These are phyloP conservation scores for Linnemannia zychae DNA, from an alignment of 192 early-diverging fungal species.

Conservation along the genomic window DNA sequence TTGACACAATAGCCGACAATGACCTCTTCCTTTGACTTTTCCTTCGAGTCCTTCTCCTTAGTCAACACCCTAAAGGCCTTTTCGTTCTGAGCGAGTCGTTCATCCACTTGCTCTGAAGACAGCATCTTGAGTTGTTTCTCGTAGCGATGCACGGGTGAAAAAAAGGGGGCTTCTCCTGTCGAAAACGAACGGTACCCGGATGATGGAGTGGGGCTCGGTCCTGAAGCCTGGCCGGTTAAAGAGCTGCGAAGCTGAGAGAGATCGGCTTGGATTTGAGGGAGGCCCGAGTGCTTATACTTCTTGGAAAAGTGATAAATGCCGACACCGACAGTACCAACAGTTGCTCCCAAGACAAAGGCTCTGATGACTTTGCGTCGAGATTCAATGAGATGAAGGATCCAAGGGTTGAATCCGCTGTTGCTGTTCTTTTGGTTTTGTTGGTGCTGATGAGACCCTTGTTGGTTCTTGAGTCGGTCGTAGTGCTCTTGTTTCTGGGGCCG, in stretches of 20 bases:
- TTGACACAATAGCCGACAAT: conserved; percentile 62
- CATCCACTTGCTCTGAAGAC: conserved; percentile 39
- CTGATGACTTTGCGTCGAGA: conserved; percentile 2
- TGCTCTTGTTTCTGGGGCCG: conserved; percentile 6
- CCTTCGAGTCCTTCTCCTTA: conserved; percentile 19
- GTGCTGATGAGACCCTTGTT: conserved; percentile 10
- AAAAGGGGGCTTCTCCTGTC: neutral
- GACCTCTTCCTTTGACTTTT: conserved; percentile 26
- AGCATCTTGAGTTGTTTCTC: conserved; percentile 47
- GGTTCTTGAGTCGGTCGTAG: conserved; percentile 13
- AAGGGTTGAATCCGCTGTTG: conserved; percentile 15
- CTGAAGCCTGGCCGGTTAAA: conserved; percentile 1
- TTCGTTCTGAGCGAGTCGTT: conserved; percentile 40
- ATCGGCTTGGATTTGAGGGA: conserved; percentile 11
- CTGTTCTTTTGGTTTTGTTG: neutral
- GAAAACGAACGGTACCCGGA: conserved; percentile 20
- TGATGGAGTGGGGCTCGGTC: conserved; percentile 5
- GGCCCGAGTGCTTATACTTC: neutral
- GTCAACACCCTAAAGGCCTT: conserved; percentile 29
- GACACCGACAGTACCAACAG: neutral
- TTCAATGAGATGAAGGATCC: conserved; percentile 14
- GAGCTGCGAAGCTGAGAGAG: neutral
- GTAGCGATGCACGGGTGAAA: conserved; percentile 6
- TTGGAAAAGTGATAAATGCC: conserved; percentile 8
- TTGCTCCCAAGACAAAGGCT: conserved; percentile 25